A percentile compares a stretch with the other conserved stretches of the same genome.
phyloP scores from a whole-genome alignment of 371 early-diverging fungal species.

The Mortierella sp. region DNA sequence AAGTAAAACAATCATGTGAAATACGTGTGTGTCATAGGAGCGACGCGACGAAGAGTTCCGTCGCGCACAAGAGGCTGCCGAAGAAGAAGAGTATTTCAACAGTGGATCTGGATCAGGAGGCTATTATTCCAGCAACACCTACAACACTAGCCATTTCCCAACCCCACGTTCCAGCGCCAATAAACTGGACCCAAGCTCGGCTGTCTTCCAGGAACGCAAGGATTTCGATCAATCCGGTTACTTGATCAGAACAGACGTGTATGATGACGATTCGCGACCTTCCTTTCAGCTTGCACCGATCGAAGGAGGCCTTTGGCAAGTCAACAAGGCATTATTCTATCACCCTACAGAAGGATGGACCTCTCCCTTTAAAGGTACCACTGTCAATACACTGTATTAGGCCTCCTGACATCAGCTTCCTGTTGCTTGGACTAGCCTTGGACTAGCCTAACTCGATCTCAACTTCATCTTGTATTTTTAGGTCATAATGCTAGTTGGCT shows the following conservation, averaged over 20 bases:
- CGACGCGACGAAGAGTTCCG: conserved; percentile 51
- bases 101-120: conserved; percentile 34
- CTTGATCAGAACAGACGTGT: conserved; percentile 66
- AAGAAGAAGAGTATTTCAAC: conserved; percentile 40
- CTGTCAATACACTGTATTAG: neutral
- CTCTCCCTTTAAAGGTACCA: conserved; percentile 74
- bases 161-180: conserved; percentile 27
- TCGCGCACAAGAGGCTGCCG: conserved; percentile 40
- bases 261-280: conserved; percentile 70
- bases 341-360: conserved; percentile 77
- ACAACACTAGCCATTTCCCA: conserved; percentile 48
- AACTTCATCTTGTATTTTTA: conserved; percentile 37
- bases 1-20: neutral
- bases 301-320: conserved; percentile 68
- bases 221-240: conserved; percentile 70
- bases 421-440: too few relatives aligned
- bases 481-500: conserved; percentile 82
- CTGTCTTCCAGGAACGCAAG: conserved; percentile 43
- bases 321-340: conserved; percentile 61
- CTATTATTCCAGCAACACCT: conserved; percentile 31
- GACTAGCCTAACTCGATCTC: neutral
- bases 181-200: conserved; percentile 47
- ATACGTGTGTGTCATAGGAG: conserved; percentile 14
- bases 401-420: neutral
- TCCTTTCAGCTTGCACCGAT: conserved; percentile 72